These are phyloP conservation scores for Gyromitra esculenta DNA, from an alignment of 2,329 filamentous ascomycete genomes.

Conservation along the genomic window DNA sequence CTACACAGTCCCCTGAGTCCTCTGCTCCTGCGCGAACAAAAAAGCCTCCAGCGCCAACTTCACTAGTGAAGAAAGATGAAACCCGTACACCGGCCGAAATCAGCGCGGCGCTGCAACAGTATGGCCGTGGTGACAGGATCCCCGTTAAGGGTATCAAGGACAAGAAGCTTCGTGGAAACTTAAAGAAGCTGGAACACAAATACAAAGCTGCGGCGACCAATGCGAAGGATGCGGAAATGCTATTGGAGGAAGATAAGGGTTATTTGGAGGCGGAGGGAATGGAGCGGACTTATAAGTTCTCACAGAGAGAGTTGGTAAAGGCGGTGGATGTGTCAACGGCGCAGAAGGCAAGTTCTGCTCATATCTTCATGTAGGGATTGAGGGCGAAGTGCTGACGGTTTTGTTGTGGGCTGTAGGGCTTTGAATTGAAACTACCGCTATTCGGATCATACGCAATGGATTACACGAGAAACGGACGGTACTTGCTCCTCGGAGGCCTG, in stretches of 20 bases:
- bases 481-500: constrained; percentile 83
- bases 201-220: constrained; percentile 82
- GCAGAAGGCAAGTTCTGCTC: constrained; percentile 69
- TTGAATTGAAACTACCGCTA: constrained; percentile 83
- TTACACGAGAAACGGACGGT: constrained; percentile 87
- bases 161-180: constrained; percentile 85
- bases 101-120: constrained; percentile 62
- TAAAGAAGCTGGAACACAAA: constrained; percentile 81
- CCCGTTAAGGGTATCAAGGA: constrained; percentile 79
- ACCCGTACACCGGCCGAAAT: constrained; percentile 42
- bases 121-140: constrained; percentile 84
- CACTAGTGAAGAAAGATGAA: constrained; percentile 19
- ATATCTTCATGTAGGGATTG: background rate
- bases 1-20: constrained; percentile 28
- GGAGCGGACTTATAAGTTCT: constrained; percentile 90
- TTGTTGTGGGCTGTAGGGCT: constrained; percentile 63
- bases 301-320: constrained; percentile 82
- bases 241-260: constrained; percentile 85
- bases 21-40: constrained; percentile 34
- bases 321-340: constrained; percentile 83
- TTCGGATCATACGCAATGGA: constrained; percentile 89
- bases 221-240: constrained; percentile 93
- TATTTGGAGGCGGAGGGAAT: constrained; percentile 92
- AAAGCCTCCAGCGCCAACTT: constrained; percentile 10
- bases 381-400: background rate